A percentile compares a stretch with the other conserved stretches of the same genome.
Conservation (phyloP, 192 early-diverging fungal species). For the Coemansia sp. region DNA sequence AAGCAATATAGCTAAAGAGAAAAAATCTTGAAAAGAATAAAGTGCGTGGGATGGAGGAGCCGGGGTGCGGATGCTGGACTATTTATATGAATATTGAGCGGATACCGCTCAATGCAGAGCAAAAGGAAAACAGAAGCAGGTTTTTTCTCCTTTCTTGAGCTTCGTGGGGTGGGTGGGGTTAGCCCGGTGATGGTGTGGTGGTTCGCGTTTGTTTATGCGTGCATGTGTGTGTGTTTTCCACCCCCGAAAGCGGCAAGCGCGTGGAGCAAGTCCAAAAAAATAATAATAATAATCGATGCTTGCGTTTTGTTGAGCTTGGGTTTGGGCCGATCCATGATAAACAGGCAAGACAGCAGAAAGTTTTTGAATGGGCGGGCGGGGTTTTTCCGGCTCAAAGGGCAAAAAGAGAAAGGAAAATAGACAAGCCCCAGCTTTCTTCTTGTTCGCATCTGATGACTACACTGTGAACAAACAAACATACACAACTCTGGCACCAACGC, state of each 20-base stretch:
- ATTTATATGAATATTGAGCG: conserved; percentile 2
- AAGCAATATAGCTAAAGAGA: conserved; percentile 16
- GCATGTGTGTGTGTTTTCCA: too few relatives aligned
- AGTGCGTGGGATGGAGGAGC: background rate
- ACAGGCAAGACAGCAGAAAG: background rate
- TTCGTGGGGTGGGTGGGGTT: too few relatives aligned
- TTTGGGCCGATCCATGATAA: conserved; percentile 12
- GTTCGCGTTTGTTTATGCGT: too few relatives aligned
- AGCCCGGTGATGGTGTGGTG: too few relatives aligned
- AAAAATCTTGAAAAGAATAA: background rate
- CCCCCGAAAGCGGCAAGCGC: too few relatives aligned
- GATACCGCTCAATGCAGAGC: background rate
- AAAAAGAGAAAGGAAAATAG: background rate
- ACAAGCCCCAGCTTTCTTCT: background rate
- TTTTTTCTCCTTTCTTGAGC: too few relatives aligned
- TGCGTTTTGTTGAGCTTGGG: background rate
- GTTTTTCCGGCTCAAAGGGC: background rate
- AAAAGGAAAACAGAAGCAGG: too few relatives aligned
- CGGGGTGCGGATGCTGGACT: background rate
- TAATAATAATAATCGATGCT: too few relatives aligned
- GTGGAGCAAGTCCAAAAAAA: too few relatives aligned
- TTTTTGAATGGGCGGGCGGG: background rate
- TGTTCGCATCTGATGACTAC: background rate
- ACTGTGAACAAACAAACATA: background rate
- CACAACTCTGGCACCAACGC: background rate